Base-by-base conservation (phyloP, 2,329 filamentous ascomycete genomes). In the Herpotrichia juniperi region DNA sequence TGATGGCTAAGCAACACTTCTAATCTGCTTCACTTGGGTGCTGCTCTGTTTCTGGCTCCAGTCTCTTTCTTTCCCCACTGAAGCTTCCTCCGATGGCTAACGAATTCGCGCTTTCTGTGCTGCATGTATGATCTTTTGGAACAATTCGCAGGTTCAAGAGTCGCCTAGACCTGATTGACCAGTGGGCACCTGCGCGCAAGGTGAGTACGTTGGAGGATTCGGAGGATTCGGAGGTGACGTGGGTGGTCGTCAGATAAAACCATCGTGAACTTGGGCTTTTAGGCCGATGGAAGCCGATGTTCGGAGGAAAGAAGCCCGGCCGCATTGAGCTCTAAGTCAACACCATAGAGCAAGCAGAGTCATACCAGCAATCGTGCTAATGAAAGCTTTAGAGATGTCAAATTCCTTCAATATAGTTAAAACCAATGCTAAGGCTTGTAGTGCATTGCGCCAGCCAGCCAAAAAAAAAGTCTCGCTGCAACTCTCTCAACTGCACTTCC, bases 1-100 rank as follows among this genome's bases (percentile, higher is more conserved):
- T 16, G 24, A 26, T 6, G 28, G 2, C 28, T 49, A 51, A 22
- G 42, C 51, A 21, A 50, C 25, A 25, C 51, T 57, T 19, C 39
- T 24, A 16, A 51, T 50, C 44, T 12, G 46, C 47, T 42, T 48
- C 24, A 21, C 28, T 14, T 24, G 6, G 30, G 12, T 7, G 8
- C n/a, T 39, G 19, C 44, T 48, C 30, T 11, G 47, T 16, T 51
- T 34, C 11, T 40, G n/a, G 9, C 26, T 16, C 14, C 31, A 26
- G n/a, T 34, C 40, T 46, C 22, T 39, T 47, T 59, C 58, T 53
- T 63, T 60, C 60, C 64, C 66, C 68, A 72, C 66, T 64, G 62
- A 64, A 62, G 56, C 63, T 54, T 65, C 63, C 68, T 63, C 59
- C 59, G 42, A 28, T 66, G 61, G 54, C 59, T 63, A 31, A 63